Evolutionary conservation across 1,139 yeast species (phyloP), one percentile per base, ranked within the genome.

Genomic region (Suhomyces ambrosiae): DNA sequence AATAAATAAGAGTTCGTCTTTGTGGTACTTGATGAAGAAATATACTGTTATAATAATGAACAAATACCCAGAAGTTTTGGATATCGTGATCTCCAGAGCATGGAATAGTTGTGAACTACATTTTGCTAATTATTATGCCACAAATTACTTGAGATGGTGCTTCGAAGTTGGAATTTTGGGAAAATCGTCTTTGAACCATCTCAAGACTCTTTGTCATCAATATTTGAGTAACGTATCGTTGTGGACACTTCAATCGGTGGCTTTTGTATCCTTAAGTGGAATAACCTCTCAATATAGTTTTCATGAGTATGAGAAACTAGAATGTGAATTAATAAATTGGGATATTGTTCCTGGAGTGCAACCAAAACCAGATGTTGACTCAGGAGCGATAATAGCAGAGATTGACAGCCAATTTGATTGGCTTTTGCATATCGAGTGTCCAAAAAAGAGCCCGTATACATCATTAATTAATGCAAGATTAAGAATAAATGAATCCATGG

Each of bases 71-170:
- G 32, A 38, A 9, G 11, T 38, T 6, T 14, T 25, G 9, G 26
- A 21, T 5, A 17, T 12, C 6, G 19, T 35, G 3, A 23, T 62
- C 2, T 44, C 40, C 7, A 45, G 69, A 27, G 43, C 60, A 2
- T 44, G 67, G 19, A 54, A 47, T 35, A 63, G 74, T 16, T 61
- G 67, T 45, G 50, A 56, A 22, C 35, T 60, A 28, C 77, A 71
- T 45, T 65, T 53, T 47, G 69, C 74, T 33, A 71, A 71, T 47
- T 71, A 71, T 46, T 67, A 71, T 37, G 76, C 68, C 2, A 54
- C 61, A 22, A 54, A 52, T 34, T 68, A 56, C 38, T 41, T 69
- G 10, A 47, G 55, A 19, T 71, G 74, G 74, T 41, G 60, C 52
- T 27, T 60, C 14, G 47, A 47, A 10, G 23, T 37, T 35, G 37